Percentiles rank a stretch among this genome's conserved stretches.
phyloP scores from a whole-genome alignment of 2,329 filamentous ascomycete genomes.

The Monilinia polystroma region DNA sequence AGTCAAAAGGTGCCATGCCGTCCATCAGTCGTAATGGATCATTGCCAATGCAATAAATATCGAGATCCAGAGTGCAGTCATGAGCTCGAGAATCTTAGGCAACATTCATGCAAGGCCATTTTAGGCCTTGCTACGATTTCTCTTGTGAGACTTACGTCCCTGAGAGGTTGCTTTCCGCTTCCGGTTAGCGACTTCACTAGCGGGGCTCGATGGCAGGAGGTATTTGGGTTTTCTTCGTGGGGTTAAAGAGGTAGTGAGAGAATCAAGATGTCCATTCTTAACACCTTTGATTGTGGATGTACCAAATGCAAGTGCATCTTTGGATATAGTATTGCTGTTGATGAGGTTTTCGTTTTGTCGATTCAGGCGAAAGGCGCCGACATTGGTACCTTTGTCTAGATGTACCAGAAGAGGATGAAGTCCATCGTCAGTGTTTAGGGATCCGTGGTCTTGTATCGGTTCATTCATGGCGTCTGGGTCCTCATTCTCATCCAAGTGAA shows the following conservation, averaged over 20 bases:
- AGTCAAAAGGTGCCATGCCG: slow-evolving; percentile 23
- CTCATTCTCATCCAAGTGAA: slow-evolving; percentile 33
- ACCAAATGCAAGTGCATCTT: slow-evolving; percentile 62
- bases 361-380: slow-evolving; percentile 73
- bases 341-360: slow-evolving; percentile 54
- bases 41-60: slow-evolving; percentile 13
- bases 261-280: slow-evolving; percentile 64
- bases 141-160: slow-evolving; percentile 33
- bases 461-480: slow-evolving; percentile 7
- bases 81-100: neutral
- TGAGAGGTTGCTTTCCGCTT: slow-evolving; percentile 37
- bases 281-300: slow-evolving; percentile 61
- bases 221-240: slow-evolving; percentile 53
- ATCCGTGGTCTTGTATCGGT: too few relatives aligned
- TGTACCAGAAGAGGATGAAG: slow-evolving; percentile 59
- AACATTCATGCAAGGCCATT: too few relatives aligned
- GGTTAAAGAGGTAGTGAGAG: slow-evolving; percentile 66
- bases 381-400: slow-evolving; percentile 61
- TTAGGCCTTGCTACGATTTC: slow-evolving; percentile 31
- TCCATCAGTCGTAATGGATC: slow-evolving; percentile 23
- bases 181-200: slow-evolving; percentile 28
- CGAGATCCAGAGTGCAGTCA: neutral
- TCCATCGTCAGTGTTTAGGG: slow-evolving; percentile 48
- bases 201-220: slow-evolving; percentile 31
- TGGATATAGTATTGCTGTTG: slow-evolving; percentile 56